A percentile compares a stretch with the other conserved stretches of the same genome.
These are phyloP conservation scores for Botryotinia globosa DNA, from an alignment of 2,329 filamentous ascomycete genomes.

Conservation along the genomic window DNA sequence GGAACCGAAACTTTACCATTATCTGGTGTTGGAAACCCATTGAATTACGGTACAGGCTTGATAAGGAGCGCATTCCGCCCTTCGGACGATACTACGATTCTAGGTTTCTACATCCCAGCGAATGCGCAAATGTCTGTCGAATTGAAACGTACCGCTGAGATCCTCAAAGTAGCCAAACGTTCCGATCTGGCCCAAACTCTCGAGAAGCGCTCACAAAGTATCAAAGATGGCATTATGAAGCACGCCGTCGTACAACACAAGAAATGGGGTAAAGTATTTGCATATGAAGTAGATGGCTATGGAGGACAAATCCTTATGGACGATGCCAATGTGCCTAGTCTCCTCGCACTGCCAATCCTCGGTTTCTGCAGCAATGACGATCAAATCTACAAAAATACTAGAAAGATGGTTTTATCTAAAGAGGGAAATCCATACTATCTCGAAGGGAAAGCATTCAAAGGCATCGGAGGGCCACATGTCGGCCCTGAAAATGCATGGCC, in stretches of 20 bases:
- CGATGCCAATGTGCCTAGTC: constrained; percentile 81
- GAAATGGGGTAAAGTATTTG: constrained; percentile 75
- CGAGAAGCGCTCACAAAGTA: constrained; percentile 56
- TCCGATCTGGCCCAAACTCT: constrained; percentile 53
- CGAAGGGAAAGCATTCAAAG: constrained; percentile 70
- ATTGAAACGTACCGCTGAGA: constrained; percentile 67
- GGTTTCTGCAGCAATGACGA: constrained; percentile 68
- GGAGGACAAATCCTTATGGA: constrained; percentile 83
- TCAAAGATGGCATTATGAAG: constrained; percentile 76
- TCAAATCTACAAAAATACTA: constrained; percentile 79
- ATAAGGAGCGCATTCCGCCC: constrained; percentile 90
- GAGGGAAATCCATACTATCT: constrained; percentile 81
- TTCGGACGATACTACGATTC: constrained; percentile 89
- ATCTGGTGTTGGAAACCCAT: constrained; percentile 81
- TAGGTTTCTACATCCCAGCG: constrained; percentile 91
- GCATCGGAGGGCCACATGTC: constrained; percentile 78
- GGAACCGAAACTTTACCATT: constrained; percentile 90
- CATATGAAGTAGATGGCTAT: constrained; percentile 85
- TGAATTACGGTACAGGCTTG: constrained; percentile 79
- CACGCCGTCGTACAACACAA: constrained; percentile 77
- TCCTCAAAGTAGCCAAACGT: constrained; percentile 60
- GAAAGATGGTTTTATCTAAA: constrained; percentile 56
- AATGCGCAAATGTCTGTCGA: constrained; percentile 97
- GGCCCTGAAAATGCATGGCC: constrained; percentile 93
- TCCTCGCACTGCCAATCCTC: constrained; percentile 74